A percentile compares a stretch with the other conserved stretches of the same genome.
These are phyloP conservation scores for Alloascoidea africana DNA, from an alignment of 805 yeast species.

Conservation along the genomic window DNA sequence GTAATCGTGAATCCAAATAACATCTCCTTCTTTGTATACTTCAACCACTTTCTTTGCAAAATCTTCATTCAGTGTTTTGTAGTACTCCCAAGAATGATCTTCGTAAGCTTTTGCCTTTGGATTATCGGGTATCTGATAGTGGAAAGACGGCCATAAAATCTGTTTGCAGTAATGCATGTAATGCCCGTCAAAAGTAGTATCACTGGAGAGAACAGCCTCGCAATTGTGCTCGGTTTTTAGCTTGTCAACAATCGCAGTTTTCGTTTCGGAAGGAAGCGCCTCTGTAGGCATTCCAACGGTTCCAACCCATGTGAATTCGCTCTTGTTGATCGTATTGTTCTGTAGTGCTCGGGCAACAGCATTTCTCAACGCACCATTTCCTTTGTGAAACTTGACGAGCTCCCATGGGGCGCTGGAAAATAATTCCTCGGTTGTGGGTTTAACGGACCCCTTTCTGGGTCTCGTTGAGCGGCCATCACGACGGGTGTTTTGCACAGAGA, in stretches of 20 bases:
- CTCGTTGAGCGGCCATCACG: neutral
- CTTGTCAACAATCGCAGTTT: slow-evolving; percentile 32
- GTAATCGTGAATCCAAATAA: slow-evolving; percentile 90
- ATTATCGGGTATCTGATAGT: slow-evolving; percentile 89
- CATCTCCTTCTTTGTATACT: slow-evolving; percentile 43
- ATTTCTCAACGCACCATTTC: slow-evolving; percentile 81
- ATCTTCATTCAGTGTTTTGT: slow-evolving; percentile 56
- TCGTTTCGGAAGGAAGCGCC: slow-evolving; percentile 44
- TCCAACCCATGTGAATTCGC: slow-evolving; percentile 60
- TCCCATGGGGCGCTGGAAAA: slow-evolving; percentile 59
- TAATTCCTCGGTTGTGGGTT: slow-evolving; percentile 10
- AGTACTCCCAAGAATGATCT: slow-evolving; percentile 87
- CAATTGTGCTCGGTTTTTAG: slow-evolving; percentile 36
- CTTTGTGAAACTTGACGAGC: slow-evolving; percentile 51
- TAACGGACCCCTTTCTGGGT: neutral
- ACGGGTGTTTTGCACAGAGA: neutral
- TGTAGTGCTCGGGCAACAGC: slow-evolving; percentile 54
- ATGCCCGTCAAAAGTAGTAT: slow-evolving; percentile 76
- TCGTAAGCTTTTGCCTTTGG: slow-evolving; percentile 91
- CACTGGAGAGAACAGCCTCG: slow-evolving; percentile 58
- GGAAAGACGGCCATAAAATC: slow-evolving; percentile 90
- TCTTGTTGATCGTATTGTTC: slow-evolving; percentile 15
- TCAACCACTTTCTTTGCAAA: slow-evolving; percentile 66
- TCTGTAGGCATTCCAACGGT: slow-evolving; percentile 87
- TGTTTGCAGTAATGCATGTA: slow-evolving; percentile 87